Evolutionary conservation across 345 rosid genomes (phyloP), one percentile per base, ranked within the genome.

Genomic region (Trapa incisa): DNA sequence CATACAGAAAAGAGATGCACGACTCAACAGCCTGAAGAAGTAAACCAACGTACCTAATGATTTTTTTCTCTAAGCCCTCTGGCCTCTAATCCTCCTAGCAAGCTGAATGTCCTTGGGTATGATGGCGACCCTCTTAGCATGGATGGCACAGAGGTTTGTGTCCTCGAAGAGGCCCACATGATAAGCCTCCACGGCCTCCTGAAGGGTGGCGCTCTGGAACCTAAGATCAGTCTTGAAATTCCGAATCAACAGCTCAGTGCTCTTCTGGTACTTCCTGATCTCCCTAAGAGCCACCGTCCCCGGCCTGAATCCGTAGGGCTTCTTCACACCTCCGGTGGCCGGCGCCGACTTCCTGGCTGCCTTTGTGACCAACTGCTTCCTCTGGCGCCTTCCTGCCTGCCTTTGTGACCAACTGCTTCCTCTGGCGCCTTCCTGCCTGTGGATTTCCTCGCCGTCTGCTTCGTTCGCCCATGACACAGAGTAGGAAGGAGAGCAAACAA

Each of bases 221-320:
- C 76, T 63, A 56, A 73, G 72, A 53, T 73, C 76, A 29, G 76
- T 73, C 69, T 73, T 73, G 72, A 73, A 73, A 50, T 73, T 73
- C 65, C 76, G 70, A 56, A 73, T 73, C 72, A 73, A 65, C 36
- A 73, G 76, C 69, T 73, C 76, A 22, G 76, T 73, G 65, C 76
- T 73, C 76, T 73, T 73, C 76, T 73, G 76, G 61, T 73, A 73
- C 72, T 73, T 73, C 48, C 76, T 68, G 69, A 73, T 73, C 76
- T 73, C 76, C 32, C 76, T 57, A 35, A 73, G 68, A 35, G 76
- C 76, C 68, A 73, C 76, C 8, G 76, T 73, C n/a, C 76, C 76
- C 17, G 76, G 76, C 76, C 76, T 68, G 65, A 73, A 73, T 54
- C 76, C 54, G 65, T 73, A 72, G 12, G 76, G 76, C 72, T 73